Base-by-base conservation (phyloP, 106 monocot species). In the Apostasia shenzhenica region DNA sequence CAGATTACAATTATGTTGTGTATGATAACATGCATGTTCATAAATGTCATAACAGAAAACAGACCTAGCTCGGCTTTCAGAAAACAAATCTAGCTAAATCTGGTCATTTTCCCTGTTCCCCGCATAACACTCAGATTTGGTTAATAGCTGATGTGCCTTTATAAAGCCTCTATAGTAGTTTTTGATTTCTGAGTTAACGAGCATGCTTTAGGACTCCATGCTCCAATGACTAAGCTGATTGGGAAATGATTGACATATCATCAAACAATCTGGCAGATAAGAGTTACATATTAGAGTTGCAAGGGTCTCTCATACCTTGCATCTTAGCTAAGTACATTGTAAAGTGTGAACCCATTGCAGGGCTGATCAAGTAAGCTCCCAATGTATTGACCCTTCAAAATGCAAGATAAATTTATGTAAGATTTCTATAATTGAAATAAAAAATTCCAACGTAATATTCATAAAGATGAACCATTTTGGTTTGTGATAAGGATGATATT, bases 241-340 rank as follows among this genome's bases (percentile, higher is more conserved):
- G 2, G 5, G n/a, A 62, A 62, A 62, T 0, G 3, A 3, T 62
- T 44, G 45, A 1, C 43, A 4, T 62, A 41, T 8, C 41, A 3
- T 12, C 45, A 13, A 62, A 62, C n/a, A 5, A 44, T 62, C 12
- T 45, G 45, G 0, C 43, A 62, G 43, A 5, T 7, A 62, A 45
- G 13, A 38, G 45, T 62, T 45, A 62, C 38, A 62, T 62, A 39
- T 14, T 62, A 26, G 12, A 45, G 45, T 45, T 62, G 14, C 5
- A 42, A 43, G 45, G 43, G 37, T 2, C 55, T 63, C 10, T 37
- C 73, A 59, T 70, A 89, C 91, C 83, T 84, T 86, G 81, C 95
- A 95, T 86, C 61, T 89, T 95, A 67, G 88, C 88, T 72, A 95
- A 77, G 76, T 86, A 92, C 95, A 95, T 95, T 49, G 84, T 71